These are phyloP conservation scores for Cercospora sp. DNA, from an alignment of 2,329 filamentous ascomycete genomes.

Conservation along the genomic window DNA sequence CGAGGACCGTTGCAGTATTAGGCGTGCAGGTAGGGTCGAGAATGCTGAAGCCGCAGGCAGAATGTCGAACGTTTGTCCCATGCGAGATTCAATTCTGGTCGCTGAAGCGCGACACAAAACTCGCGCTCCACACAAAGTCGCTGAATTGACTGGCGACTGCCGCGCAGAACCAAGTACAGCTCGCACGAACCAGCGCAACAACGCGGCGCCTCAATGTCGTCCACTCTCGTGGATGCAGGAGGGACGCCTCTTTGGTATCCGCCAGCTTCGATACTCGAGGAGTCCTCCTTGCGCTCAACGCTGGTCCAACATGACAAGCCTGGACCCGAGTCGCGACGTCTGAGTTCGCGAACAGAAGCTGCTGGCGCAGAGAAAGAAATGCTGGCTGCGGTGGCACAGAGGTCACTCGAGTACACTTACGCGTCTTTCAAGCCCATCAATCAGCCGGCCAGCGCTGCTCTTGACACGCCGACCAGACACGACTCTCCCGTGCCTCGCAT, in stretches of 20 bases:
- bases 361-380: background rate
- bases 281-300: conserved; percentile 17
- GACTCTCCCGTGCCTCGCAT: background rate
- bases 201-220: background rate
- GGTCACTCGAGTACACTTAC: background rate
- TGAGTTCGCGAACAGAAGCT: background rate
- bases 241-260: conserved; percentile 12
- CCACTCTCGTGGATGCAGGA: conserved; percentile 10
- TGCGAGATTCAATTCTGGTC: background rate
- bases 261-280: conserved; percentile 7
- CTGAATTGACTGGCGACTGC: background rate
- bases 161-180: background rate
- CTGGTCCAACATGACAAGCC: background rate
- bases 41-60: background rate
- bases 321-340: no score
- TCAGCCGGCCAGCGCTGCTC: background rate
- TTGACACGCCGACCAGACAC: background rate
- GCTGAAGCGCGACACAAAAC: background rate
- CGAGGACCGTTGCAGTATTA: background rate
- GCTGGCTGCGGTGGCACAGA: background rate
- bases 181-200: background rate
- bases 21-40: background rate
- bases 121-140: background rate
- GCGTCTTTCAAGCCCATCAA: conserved; percentile 13
- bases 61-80: background rate